Base-by-base conservation (phyloP, 441 rosid species). In the Populus tomentosa region DNA sequence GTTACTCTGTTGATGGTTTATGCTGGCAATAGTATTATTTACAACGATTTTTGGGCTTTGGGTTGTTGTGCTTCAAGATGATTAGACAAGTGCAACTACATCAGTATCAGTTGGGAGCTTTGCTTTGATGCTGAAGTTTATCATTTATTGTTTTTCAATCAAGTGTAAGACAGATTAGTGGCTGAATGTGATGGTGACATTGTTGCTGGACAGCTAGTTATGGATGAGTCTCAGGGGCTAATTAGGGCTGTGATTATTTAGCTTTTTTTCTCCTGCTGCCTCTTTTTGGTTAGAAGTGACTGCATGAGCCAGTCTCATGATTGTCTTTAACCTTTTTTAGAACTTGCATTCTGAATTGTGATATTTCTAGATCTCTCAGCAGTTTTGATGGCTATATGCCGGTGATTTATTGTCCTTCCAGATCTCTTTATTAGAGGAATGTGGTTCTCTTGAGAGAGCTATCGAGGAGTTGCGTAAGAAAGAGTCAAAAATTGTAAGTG, bases 351-450 rank as follows among this genome's bases (percentile, higher is more conserved):
- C 36, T 40, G 13, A 40, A 14, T 28, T 14, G 33, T 71, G 13
- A 53, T 40, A 66, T 14, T 50, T 20, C 9, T 46, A 33, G 23
- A 63, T 23, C 28, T 67, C 24, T 53, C 32, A 62, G 68, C 61
- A 67, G 24, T 24, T n/a, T 66, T 5, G 59, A 64, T 26, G 18
- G n/a, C 64, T 14, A 75, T 74, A 32, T 23, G 36, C 21, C 1
- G 59, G 59, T 70, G 26, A 20, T 59, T 79, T 76, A 18, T 72
- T 74, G 28, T 69, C 33, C 72, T 71, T 75, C 69, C 83, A 97
- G 99, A 86, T 93, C 78, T 88, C 98, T 65, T 89, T 97, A 88
- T 80, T 97, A 77, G 98, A 97, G 86, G 98, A 97, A 84, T 89
- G 91, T 61, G 90, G 86, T 73, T 86, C 83, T 77, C 74, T 89